Percentiles rank a stretch among this genome's conserved stretches.
Conservation (phyloP, 768 basidiomycete species). For the Tulasnella sp. region DNA sequence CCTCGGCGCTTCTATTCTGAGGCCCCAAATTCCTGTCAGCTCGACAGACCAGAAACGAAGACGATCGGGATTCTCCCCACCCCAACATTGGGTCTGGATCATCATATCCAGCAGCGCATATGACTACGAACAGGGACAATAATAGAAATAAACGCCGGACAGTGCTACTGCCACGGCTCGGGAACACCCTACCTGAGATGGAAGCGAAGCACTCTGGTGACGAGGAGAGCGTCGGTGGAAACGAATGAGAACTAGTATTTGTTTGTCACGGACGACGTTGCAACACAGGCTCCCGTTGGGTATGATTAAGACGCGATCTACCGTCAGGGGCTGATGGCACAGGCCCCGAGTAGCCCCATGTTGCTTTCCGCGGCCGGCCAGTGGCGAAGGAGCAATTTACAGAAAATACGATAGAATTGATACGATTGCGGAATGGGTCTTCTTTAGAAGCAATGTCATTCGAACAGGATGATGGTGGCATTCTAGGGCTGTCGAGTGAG, state of each 20-base stretch:
- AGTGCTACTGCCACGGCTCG: background rate
- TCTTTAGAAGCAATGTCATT: constrained; percentile 47
- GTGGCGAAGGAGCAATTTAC: constrained; percentile 26
- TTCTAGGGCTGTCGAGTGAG: constrained; percentile 8
- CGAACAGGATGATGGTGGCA: constrained; percentile 48
- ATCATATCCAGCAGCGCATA: background rate
- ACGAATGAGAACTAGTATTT: constrained; percentile 53
- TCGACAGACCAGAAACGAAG: background rate
- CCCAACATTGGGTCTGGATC: background rate
- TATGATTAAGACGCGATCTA: constrained; percentile 68
- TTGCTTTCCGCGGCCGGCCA: constrained; percentile 46
- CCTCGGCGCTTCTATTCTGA: background rate
- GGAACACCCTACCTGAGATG: constrained; percentile 42
- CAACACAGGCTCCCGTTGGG: constrained; percentile 57
- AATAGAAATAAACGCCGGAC: background rate
- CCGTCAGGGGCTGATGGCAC: constrained; percentile 64
- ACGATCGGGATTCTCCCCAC: background rate
- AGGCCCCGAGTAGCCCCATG: constrained; percentile 46
- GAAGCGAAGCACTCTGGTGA: constrained; percentile 75
- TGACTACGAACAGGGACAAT: background rate
- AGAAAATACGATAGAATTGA: constrained; percentile 30
- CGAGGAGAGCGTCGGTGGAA: constrained; percentile 64
- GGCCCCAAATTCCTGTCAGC: background rate
- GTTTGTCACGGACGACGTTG: constrained; percentile 53
- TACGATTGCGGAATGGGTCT: constrained; percentile 28